Evolutionary conservation across 192 early-diverging fungal species (phyloP), one percentile per base, ranked within the genome.

Genomic region (Coemansia sp.): DNA sequence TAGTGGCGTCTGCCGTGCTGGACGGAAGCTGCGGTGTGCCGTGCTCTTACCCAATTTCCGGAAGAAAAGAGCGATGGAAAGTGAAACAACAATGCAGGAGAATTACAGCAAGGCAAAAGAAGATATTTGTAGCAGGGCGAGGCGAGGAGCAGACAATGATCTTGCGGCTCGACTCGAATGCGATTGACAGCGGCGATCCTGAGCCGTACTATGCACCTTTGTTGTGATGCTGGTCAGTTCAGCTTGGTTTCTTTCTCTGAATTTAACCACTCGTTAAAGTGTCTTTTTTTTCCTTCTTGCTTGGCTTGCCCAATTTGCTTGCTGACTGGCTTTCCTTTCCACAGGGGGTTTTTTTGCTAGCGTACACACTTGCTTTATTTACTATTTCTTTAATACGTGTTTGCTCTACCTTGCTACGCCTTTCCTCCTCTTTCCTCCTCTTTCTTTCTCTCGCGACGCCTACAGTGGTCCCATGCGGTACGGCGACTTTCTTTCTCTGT

Each of bases 401-500:
- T 33, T 53, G n/a, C 50, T 32, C 9, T 32, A 32, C 26, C 27
- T 3, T 52, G 27, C 48, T 8, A 12, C 27, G 24, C 32, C 17
- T 14, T n/a, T 19, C 14, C 17, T 21, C 52, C 6, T 54, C 19
- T 17, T 10, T 3, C 17, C 3, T 14, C 22, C 62, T 64, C 12
- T 55, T 56, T 54, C 46, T 38, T 18, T 56, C 34, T 56, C 14
- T 37, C 11, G 21, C 17, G 14, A 53, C 29, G 14, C 29, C 58
- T 21, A 50, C 60, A 32, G 52, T 29, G 50, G 60, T 56, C 50
- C 60, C 17, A 81, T 81, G 78, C 68, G 69, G 43, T 81, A 75
- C 67, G 78, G 78, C 54, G 78, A 81, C 67, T 81, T 81, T 72
- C 53, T 65, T 36, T 71, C 59, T 15, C 65, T 81, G 46, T 81